Conservation (phyloP, 495 filamentous ascomycete genomes). For the Hyphodiscus hymeniophilus region DNA sequence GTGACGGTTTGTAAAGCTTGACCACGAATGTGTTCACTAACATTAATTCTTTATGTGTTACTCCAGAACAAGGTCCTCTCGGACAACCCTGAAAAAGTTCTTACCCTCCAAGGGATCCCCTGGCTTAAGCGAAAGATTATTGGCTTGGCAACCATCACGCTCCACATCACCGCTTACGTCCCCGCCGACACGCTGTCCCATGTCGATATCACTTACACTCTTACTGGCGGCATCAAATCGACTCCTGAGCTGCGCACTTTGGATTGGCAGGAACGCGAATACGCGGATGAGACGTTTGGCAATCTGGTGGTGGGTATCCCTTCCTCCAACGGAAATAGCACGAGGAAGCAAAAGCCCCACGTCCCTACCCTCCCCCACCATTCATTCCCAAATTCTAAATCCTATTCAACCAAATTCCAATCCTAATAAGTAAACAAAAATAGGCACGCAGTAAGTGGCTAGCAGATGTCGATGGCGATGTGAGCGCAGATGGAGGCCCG, state of each 20-base stretch:
- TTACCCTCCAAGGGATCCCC: slow-evolving; percentile 73
- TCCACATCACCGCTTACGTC: slow-evolving; percentile 56
- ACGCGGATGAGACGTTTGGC: slow-evolving; percentile 78
- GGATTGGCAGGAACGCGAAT: slow-evolving; percentile 61
- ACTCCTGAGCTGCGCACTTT: slow-evolving; percentile 63
- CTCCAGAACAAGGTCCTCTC: slow-evolving; percentile 80
- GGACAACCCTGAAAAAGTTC: slow-evolving; percentile 59
- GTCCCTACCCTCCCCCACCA: too few species aligned
- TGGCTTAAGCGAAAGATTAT: slow-evolving; percentile 78
- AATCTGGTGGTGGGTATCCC: too few species aligned
- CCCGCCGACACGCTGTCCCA: slow-evolving; percentile 42
- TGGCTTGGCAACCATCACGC: slow-evolving; percentile 60
- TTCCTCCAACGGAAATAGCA: too few species aligned
- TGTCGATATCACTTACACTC: slow-evolving; percentile 74
- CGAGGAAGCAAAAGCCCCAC: too few species aligned
- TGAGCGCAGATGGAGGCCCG: slow-evolving; percentile 29
- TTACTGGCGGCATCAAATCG: slow-evolving; percentile 54
- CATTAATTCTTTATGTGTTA: too few species aligned
- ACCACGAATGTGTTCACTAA: too few species aligned
- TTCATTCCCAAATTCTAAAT: too few species aligned
- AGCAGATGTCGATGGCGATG: slow-evolving; percentile 46
- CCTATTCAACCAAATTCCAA: too few species aligned
- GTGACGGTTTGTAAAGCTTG: slow-evolving; percentile 55
- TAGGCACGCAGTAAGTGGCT: too few species aligned
- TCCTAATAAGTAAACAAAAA: too few species aligned